Percentiles rank a stretch among this genome's conserved stretches.
Conservation (phyloP, 2,329 filamentous ascomycete genomes). For the Talaromyces amestolkiae region DNA sequence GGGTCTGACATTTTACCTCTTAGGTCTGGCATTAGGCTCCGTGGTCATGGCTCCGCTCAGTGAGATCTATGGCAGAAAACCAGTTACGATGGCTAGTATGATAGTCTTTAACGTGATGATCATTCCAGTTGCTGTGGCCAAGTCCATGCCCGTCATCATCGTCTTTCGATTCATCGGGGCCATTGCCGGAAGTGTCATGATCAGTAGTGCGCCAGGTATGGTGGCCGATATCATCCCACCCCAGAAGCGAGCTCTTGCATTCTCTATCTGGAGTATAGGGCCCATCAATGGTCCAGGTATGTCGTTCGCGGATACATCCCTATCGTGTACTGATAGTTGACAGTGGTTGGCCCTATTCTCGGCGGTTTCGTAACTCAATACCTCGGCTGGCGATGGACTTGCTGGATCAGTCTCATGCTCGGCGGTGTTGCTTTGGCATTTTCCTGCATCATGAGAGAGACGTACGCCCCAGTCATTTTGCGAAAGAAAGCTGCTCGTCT, state of each 20-base stretch:
- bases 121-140: constrained; percentile 19
- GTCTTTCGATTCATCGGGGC: constrained; percentile 29
- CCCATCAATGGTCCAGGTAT: constrained; percentile 71
- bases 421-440: constrained; percentile 60
- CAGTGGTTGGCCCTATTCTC: constrained; percentile 64
- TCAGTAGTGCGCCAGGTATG: constrained; percentile 28
- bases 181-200: constrained; percentile 26
- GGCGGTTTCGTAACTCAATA: constrained; percentile 71
- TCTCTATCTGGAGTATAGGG: constrained; percentile 79
- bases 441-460: constrained; percentile 61
- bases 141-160: constrained; percentile 52
- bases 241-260: constrained; percentile 75
- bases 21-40: constrained; percentile 22
- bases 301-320: constrained; percentile 5
- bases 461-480: constrained; percentile 69
- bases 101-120: constrained; percentile 49
- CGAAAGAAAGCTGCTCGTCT: constrained; percentile 58
- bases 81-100: constrained; percentile 51
- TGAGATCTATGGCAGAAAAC: constrained; percentile 27
- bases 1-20: constrained; percentile 19
- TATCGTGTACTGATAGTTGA: background rate
- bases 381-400: constrained; percentile 81
- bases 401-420: constrained; percentile 65
- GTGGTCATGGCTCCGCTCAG: constrained; percentile 28
- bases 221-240: constrained; percentile 46